Evolutionary conservation across 371 early-diverging fungal species (phyloP).

Genomic region (Zopfochytrium polystomum): DNA sequence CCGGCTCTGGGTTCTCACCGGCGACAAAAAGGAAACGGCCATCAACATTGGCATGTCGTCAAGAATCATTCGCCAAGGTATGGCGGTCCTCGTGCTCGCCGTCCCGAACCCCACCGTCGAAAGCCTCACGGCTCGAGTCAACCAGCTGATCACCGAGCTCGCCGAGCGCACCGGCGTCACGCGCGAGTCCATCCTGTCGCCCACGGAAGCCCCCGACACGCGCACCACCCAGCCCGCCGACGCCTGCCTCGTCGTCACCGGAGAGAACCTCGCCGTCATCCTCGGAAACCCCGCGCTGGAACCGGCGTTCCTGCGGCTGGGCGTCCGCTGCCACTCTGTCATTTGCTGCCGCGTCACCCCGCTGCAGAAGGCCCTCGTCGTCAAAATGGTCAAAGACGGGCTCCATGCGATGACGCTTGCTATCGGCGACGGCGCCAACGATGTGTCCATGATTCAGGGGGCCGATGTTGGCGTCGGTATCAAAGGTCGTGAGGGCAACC

Average conservation of each 20-base stretch:
- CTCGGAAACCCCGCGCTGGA: conserved; percentile 51
- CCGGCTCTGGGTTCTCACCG: conserved; percentile 85
- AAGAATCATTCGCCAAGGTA: conserved; percentile 56
- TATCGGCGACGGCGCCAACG: no score
- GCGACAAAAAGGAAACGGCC: conserved; percentile 98
- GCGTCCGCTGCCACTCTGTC: conserved; percentile 68
- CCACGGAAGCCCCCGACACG: no score
- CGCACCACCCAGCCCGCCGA: no score
- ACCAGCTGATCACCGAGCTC: neutral
- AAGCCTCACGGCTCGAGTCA: neutral
- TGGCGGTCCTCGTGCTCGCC: conserved; percentile 64
- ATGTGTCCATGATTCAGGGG: conserved; percentile 92
- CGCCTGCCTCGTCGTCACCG: conserved; percentile 83
- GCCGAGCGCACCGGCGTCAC: no score
- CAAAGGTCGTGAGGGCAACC: conserved; percentile 65
- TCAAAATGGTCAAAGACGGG: conserved; percentile 64
- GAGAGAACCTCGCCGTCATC: conserved; percentile 66
- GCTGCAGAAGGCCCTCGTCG: no score
- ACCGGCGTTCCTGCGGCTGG: conserved; percentile 69
- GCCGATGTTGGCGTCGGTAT: conserved; percentile 66
- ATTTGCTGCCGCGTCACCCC: conserved; percentile 94
- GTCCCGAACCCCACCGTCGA: no score
- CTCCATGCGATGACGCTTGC: conserved; percentile 70
- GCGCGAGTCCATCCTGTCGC: conserved; percentile 50
- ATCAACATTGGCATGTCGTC: no score